Base-by-base conservation (phyloP, 768 basidiomycete species). In the Tulasnella sp. region DNA sequence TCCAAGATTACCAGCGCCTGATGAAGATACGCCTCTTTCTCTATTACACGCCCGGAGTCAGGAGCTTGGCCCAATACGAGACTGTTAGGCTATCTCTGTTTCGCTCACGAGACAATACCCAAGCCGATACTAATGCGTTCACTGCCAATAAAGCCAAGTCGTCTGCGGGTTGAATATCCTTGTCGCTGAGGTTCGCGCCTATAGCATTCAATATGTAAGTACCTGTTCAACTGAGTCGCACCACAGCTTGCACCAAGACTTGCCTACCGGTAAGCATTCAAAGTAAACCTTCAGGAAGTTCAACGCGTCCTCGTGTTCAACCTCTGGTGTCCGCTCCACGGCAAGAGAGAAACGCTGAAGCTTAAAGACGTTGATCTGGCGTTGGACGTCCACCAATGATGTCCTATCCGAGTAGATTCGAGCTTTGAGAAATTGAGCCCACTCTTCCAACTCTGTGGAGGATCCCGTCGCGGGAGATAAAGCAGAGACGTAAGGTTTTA, bases 131-230 rank as follows among this genome's bases (percentile, higher is more conserved):
- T 54, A 82, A 76, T 2, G 78, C 78, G 65, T 84, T 84, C 2
- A 77, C 84, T 4, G 85, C 81, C 21, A 96, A 73, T 25, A 93
- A 75, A 24, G 78, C 83, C 30, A 94, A 77, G 66, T 93, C 92
- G 65, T 96, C 92, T 0, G 81, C 86, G 17, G 85, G 87, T 67
- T 94, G 92, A 24, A 92, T 74, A 65, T 94, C 92, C 0, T 88
- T 86, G 3, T 74, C 68, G 7, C 83, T 80, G 19, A 93, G 75
- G 52, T 78, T 73, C 43, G 73, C 71, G 48, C 90, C 72, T 71
- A 61, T 10, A 15, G 45, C 21, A 5, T 2, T 42, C 15, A n/a
- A 27, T 24, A 31, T 17, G 2, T 24, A 12, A 4, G 21, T 38
- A 38, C 5, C 7, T 38, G 7, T 38, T 38, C 34, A 50, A 31